Conservation (phyloP, 2,329 filamentous ascomycete species). For the Arthrocladium fulminans region DNA sequence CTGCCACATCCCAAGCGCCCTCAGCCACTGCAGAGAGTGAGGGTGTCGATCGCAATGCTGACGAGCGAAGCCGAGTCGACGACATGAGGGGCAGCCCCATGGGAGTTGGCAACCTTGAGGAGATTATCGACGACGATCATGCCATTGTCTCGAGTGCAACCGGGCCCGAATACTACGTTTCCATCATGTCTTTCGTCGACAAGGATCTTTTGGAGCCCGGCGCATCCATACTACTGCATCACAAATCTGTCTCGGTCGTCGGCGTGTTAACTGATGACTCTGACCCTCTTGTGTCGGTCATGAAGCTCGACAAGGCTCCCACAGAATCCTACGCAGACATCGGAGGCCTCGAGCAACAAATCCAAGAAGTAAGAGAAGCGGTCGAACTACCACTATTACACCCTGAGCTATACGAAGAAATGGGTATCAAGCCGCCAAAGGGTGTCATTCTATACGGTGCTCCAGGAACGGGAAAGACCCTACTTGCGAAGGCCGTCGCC, state of each 20-base stretch:
- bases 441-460: slow-evolving; percentile 98
- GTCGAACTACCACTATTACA: slow-evolving; percentile 92
- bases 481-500: slow-evolving; percentile 91
- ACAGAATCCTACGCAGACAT: slow-evolving; percentile 98
- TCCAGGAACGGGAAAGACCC: slow-evolving; percentile 91
- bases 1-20: slow-evolving; percentile 54
- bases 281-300: slow-evolving; percentile 90
- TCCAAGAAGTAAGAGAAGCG: slow-evolving; percentile 94
- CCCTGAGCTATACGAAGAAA: slow-evolving; percentile 96
- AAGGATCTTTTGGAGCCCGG: slow-evolving; percentile 96
- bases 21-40: slow-evolving; percentile 59
- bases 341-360: slow-evolving; percentile 87
- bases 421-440: slow-evolving; percentile 99
- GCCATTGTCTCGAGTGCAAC: slow-evolving; percentile 97
- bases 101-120: slow-evolving; percentile 94
- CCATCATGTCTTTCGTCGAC: slow-evolving; percentile 99
- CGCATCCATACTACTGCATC: slow-evolving; percentile 87
- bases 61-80: slow-evolving; percentile 89
- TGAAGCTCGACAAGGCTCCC: slow-evolving; percentile 98
- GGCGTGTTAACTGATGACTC: slow-evolving; percentile 94
- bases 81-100: slow-evolving; percentile 98
- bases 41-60: slow-evolving; percentile 76
- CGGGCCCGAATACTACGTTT: slow-evolving; percentile 97
- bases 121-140: slow-evolving; percentile 98
- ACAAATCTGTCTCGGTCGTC: slow-evolving; percentile 96